phyloP scores from a whole-genome alignment of 495 filamentous ascomycete genomes.

The Annulohypoxylon maeteangense region DNA sequence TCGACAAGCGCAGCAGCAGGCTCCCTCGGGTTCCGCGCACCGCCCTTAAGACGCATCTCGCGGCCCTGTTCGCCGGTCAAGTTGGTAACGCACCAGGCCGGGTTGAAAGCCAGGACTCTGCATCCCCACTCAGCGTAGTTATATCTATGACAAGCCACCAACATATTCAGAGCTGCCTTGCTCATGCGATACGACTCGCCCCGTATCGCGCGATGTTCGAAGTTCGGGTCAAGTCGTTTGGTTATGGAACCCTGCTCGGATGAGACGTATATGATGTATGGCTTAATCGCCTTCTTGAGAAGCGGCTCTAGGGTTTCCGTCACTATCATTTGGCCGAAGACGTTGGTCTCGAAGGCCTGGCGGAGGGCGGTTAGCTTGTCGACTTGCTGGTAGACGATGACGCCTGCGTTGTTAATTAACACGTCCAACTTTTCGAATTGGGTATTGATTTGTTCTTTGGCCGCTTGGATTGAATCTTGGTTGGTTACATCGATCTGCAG shows the following conservation, averaged over 20 bases:
- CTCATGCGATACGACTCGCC: constrained; percentile 59
- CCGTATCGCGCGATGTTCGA: constrained; percentile 34
- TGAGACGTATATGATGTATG: constrained; percentile 60
- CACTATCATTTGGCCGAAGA: constrained; percentile 56
- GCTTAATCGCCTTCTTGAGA: constrained; percentile 53
- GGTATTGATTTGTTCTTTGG: constrained; percentile 45
- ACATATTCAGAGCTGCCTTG: constrained; percentile 72
- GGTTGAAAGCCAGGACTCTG: constrained; percentile 62
- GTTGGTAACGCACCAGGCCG: constrained; percentile 63
- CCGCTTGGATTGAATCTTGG: constrained; percentile 53
- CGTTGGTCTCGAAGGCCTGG: constrained; percentile 63
- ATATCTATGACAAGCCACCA: constrained; percentile 65
- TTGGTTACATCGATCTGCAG: constrained; percentile 61
- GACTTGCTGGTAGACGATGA: constrained; percentile 34
- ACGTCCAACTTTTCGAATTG: constrained; percentile 57
- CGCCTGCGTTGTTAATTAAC: constrained; percentile 63
- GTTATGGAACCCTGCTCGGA: constrained; percentile 48
- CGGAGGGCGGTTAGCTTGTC: constrained; percentile 43
- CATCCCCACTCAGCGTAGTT: constrained; percentile 63
- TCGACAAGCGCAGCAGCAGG: constrained; percentile 45
- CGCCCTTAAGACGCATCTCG: constrained; percentile 41
- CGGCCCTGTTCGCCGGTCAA: constrained; percentile 54
- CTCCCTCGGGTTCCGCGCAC: constrained; percentile 52
- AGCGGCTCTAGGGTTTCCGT: constrained; percentile 59
- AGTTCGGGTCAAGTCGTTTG: constrained; percentile 37